phyloP scores from a whole-genome alignment of 2,329 filamentous ascomycete genomes.

The Aspergillus ruber region DNA sequence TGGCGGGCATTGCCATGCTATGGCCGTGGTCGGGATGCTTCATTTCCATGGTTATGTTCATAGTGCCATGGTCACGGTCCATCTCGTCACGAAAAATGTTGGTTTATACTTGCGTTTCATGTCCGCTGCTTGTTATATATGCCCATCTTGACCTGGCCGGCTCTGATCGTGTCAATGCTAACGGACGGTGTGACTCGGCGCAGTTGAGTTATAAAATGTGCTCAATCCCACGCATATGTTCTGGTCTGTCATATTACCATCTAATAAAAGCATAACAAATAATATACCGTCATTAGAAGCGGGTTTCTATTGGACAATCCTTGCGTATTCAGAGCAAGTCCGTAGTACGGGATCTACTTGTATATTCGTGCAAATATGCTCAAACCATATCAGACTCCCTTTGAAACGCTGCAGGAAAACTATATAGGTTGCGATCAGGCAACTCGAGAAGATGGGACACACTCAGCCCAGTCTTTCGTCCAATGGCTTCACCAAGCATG shows the following conservation, averaged over 20 bases:
- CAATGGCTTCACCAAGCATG: not conserved
- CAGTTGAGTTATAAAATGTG: not conserved
- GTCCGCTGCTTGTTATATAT: not conserved
- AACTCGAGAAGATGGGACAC: not conserved
- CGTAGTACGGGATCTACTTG: not conserved
- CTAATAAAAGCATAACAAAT: no score
- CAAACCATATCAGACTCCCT: not conserved
- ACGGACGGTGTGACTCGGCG: not conserved
- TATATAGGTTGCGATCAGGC: not conserved
- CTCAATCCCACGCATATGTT: not conserved
- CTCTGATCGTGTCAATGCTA: not conserved
- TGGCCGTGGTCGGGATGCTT: not conserved
- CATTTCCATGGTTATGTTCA: not conserved
- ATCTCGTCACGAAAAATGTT: not conserved
- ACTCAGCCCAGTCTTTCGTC: not conserved
- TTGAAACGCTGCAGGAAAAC: not conserved
- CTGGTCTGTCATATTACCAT: no score
- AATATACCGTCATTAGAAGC: no score
- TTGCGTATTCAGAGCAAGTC: not conserved
- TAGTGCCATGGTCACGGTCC: not conserved
- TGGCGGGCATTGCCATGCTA: not conserved
- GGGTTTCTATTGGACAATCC: not conserved
- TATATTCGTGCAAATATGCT: not conserved
- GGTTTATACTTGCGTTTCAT: not conserved
- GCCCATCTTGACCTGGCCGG: not conserved